Evolutionary conservation across 352 stramenopile genomes (phyloP).

Genomic region (Pythium utonaiense): DNA sequence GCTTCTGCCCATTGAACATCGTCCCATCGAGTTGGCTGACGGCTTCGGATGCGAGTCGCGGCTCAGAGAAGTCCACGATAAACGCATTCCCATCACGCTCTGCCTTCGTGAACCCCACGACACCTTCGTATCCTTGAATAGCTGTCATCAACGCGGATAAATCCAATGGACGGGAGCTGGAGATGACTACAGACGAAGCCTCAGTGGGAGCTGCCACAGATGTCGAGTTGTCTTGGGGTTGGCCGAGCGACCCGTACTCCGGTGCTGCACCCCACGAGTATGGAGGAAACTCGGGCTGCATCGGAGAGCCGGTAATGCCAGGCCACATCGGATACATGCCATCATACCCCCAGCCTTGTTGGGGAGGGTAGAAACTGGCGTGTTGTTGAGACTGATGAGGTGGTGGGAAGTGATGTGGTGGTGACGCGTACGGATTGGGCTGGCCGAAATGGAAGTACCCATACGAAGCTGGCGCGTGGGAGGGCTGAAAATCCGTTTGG

Average conservation of each 20-base stretch:
- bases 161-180: constrained; percentile 45
- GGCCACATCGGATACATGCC: constrained; percentile 5
- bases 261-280: constrained; percentile 6
- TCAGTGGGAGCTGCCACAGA: not conserved
- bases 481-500: not conserved
- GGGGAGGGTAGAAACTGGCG: constrained; percentile 11
- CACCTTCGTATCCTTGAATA: constrained; percentile 45
- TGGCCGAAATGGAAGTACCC: constrained; percentile 26
- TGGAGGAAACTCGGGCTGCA: constrained; percentile 2
- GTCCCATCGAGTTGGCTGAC: constrained; percentile 45
- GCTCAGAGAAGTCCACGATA: constrained; percentile 51
- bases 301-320: not conserved
- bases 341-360: constrained; percentile 15
- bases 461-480: constrained; percentile 1
- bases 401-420: not conserved
- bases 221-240: not conserved
- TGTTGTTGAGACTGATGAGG: constrained; percentile 2
- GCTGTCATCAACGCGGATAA: constrained; percentile 39
- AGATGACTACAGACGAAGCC: constrained; percentile 40
- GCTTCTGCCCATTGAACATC: constrained; percentile 49
- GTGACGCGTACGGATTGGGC: constrained; percentile 11
- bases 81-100: constrained; percentile 33
- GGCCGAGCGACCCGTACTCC: not conserved
- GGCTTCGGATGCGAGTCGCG: constrained; percentile 35
- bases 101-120: constrained; percentile 54